These are phyloP conservation scores for Pulicaria dysenterica DNA, from an alignment of 129 eudicot genomes.

Conservation along the genomic window DNA sequence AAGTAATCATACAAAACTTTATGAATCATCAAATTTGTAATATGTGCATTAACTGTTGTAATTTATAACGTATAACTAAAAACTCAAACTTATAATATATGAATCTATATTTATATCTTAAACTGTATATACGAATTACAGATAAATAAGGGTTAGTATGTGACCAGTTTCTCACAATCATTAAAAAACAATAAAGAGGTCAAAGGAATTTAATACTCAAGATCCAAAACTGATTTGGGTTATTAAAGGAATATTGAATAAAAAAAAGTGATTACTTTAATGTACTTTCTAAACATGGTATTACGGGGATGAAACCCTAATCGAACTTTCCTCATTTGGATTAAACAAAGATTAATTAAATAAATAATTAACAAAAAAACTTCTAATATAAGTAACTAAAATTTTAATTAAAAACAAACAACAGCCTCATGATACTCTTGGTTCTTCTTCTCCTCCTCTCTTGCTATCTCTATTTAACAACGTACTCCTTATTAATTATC, in stretches of 20 bases:
- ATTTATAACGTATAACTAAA: too few relatives aligned
- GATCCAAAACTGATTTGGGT: slow-evolving; percentile 29
- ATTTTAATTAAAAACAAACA: slow-evolving; percentile 31
- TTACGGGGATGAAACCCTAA: slow-evolving; percentile 22
- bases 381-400: slow-evolving; percentile 30
- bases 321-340: slow-evolving; percentile 36
- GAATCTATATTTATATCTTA: too few relatives aligned
- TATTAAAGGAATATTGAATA: slow-evolving; percentile 16
- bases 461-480: slow-evolving; percentile 38
- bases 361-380: slow-evolving; percentile 36
- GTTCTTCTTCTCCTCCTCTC: slow-evolving; percentile 36
- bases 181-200: not conserved
- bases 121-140: too few relatives aligned
- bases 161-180: not conserved
- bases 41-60: too few relatives aligned
- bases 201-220: slow-evolving; percentile 14
- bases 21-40: too few relatives aligned
- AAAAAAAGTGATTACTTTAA: slow-evolving; percentile 27
- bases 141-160: too few relatives aligned
- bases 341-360: slow-evolving; percentile 32
- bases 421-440: slow-evolving; percentile 28
- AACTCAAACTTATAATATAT: too few relatives aligned
- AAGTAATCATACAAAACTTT: too few relatives aligned
- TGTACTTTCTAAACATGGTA: slow-evolving; percentile 29
- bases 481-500: slow-evolving; percentile 34